Conservation (phyloP, 805 yeast genomes). For the Starmerella apis region DNA sequence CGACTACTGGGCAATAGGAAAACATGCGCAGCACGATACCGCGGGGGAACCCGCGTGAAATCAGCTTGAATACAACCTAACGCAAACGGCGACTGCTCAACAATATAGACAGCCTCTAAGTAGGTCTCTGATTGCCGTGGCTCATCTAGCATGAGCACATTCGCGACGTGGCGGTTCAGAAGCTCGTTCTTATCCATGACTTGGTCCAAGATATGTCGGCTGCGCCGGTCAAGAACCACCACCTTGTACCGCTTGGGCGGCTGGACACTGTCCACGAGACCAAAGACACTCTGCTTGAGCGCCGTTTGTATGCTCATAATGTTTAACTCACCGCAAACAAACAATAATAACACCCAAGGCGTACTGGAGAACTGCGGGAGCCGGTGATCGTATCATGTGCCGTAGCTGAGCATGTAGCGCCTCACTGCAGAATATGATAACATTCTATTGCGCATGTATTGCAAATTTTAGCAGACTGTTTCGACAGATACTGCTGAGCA, state of each 20-base stretch:
- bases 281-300: conserved; percentile 27
- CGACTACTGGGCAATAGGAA: conserved; percentile 53
- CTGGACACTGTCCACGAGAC: conserved; percentile 35
- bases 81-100: conserved; percentile 58
- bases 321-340: no score
- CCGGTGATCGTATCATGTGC: not conserved
- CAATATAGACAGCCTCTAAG: conserved; percentile 68
- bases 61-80: conserved; percentile 73
- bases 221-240: conserved; percentile 28
- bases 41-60: conserved; percentile 49
- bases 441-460: no score
- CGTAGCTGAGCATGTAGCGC: not conserved
- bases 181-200: conserved; percentile 35
- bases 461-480: no score
- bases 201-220: conserved; percentile 24
- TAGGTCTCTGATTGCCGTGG: conserved; percentile 50
- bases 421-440: no score
- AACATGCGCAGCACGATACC: conserved; percentile 66
- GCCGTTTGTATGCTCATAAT: conserved; percentile 11
- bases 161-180: conserved; percentile 33
- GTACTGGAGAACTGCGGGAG: not conserved
- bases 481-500: no score
- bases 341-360: no score
- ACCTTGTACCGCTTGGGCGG: conserved; percentile 37
- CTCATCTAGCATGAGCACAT: conserved; percentile 55